Evolutionary conservation across 805 yeast genomes (phyloP), one percentile per base, ranked within the genome.

Genomic region (Starmera quercuum): DNA sequence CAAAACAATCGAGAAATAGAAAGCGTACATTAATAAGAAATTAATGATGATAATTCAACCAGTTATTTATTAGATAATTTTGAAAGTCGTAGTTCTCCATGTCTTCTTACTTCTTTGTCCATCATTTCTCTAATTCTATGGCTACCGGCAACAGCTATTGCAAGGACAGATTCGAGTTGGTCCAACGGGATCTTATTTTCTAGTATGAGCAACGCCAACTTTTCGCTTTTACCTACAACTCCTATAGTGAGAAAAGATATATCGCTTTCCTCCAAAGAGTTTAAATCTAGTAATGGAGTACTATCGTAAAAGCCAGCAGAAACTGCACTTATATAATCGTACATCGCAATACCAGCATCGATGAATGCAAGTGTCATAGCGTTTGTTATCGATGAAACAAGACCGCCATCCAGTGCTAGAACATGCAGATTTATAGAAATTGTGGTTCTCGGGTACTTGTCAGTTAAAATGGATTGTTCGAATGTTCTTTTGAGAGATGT

Each of bases 301-400:
- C 63, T 59, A 46, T 85, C 95, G 47, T 75, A 78, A 15, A 84
- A 58, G 0, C 97, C 97, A 5, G 87, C 83, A 20, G 81, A 71
- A 12, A 85, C 72, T 1, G 95, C 77, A 35, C 86, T 73, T 12
- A 90, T 81, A 53, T 85, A 88, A 54, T 92, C 97, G 51, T 81
- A 83, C 81, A 92, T 79, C 5, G 96, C 82, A 30, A 92, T 79
- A 32, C 97, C 97, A 2, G 97, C 97, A 59, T 92, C 97, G 22
- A 92, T 76, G 29, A 92, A 65, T 0, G 95, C 97, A 46, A 92
- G 62, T 1, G 96, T 85, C 28, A 84, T 73, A 8, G 97, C 84
- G 53, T 92, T 92, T 28, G 85, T 68, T 44, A 92, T 75, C 1
- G 83, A 68, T 0, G 95, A 74, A 42, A 90, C 56, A 18, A 90